Evolutionary conservation across 2,329 filamentous ascomycete genomes (phyloP), one percentile per base, ranked within the genome.

Genomic region (Pestalotiopsis sp.): DNA sequence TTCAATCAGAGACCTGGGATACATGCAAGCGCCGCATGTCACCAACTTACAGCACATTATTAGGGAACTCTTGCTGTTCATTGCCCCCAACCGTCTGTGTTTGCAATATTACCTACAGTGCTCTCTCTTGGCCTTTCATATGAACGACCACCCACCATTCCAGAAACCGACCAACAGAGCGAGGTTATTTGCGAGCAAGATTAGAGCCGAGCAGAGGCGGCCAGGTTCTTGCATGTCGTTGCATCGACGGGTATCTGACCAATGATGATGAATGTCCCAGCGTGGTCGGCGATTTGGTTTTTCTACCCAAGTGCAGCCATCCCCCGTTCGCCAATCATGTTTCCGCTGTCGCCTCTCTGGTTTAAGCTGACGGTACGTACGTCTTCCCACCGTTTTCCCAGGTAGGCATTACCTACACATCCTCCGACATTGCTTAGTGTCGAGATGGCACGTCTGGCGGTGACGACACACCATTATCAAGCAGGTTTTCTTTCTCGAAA

Each of bases 231-330:
- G 45, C 45, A 52, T 52, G 31, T 36, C 31, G 31, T 52, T 68
- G 63, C 65, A 58, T 67, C 60, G 66, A 68, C 68, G 64, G 67
- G 67, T 66, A 52, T 69, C n/a, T 12, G 31, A 27, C 27, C 17
- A 36, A 57, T 64, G 62, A 56, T 52, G 17, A 20, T 52, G 4
- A 4, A 52, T 52, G 64, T 69, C 68, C 64, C 56, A 66, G 56
- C 64, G 6, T 66, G 41, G 65, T 70, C 68, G 68, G 56, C 68
- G 68, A 66, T 70, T 70, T 67, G 13, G 59, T 69, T 57, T 69
- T 57, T 64, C 59, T 67, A 45, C 71, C 70, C 70, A 71, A 70
- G 59, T 49, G 59, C n/a, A 64, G 36, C n/a, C 23, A 27, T 38
- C 66, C 27, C 60, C 56, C 69, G 66, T 70, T 70, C 66, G 64